phyloP scores from a whole-genome alignment of 495 filamentous ascomycete species.

The Aspergillus carlsbadensis region DNA sequence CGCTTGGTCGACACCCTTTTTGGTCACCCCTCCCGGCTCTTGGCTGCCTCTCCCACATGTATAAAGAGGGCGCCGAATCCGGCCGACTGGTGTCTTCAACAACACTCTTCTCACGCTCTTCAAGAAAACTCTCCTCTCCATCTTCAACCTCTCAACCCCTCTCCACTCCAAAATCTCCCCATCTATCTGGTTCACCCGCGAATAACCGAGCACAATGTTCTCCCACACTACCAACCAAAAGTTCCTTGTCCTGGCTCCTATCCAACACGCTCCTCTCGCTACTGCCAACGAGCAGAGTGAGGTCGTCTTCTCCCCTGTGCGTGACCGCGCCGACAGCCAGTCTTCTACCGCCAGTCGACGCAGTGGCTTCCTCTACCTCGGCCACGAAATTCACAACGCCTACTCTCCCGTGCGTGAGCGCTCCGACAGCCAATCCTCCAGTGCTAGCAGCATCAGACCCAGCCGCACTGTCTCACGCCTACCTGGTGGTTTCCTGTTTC shows the following conservation, averaged over 20 bases:
- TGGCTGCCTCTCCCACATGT: slow-evolving; percentile 21
- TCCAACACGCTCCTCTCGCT: slow-evolving; percentile 34
- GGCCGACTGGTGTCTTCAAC: slow-evolving; percentile 13
- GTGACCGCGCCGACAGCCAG: slow-evolving; percentile 6
- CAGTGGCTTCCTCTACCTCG: background rate
- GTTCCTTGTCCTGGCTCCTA: slow-evolving; percentile 43
- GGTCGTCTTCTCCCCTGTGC: background rate
- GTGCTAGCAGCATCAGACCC: slow-evolving; percentile 4
- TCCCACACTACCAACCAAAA: slow-evolving; percentile 33
- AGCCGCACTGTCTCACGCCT: slow-evolving; percentile 3
- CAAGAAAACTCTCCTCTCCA: background rate
- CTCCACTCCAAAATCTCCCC: background rate
- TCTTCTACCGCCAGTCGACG: background rate
- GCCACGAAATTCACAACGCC: background rate
- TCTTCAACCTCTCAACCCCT: slow-evolving; percentile 2
- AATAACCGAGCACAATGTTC: slow-evolving; percentile 34
- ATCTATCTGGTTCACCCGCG: slow-evolving; percentile 9
- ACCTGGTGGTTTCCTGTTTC: slow-evolving; percentile 14
- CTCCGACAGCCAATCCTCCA: slow-evolving; percentile 17
- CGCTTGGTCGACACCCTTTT: slow-evolving; percentile 33
- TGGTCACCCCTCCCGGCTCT: slow-evolving; percentile 24
- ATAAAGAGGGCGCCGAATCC: slow-evolving; percentile 36
- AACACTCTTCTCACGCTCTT: slow-evolving; percentile 11
- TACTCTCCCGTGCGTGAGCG: slow-evolving; percentile 18
- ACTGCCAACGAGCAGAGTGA: slow-evolving; percentile 25